phyloP scores from a whole-genome alignment of 2,329 filamentous ascomycete genomes.

The Fusarium burgessii region DNA sequence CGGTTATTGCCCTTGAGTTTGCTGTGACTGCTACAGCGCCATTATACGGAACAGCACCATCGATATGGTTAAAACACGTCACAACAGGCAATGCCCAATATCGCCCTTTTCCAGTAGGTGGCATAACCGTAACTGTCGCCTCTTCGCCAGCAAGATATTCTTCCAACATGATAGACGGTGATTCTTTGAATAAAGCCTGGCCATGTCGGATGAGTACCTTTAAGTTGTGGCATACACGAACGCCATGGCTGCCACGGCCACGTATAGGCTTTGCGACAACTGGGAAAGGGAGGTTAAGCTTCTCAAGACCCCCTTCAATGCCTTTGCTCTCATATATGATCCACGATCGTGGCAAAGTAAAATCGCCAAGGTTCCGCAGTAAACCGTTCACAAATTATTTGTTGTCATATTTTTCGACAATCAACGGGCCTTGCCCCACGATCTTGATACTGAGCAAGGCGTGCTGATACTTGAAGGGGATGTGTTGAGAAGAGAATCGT shows the following conservation, averaged over 20 bases:
- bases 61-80: constrained; percentile 32
- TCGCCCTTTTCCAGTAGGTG: constrained; percentile 51
- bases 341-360: constrained; percentile 57
- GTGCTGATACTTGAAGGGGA: constrained; percentile 58
- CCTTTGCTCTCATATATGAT: constrained; percentile 32
- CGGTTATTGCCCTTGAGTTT: constrained; percentile 58
- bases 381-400: constrained; percentile 62
- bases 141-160: constrained; percentile 62
- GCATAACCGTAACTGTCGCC: constrained; percentile 64
- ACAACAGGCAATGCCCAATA: constrained; percentile 58
- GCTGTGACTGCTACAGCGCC: constrained; percentile 38
- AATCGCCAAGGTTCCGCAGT: constrained; percentile 51
- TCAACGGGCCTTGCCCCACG: constrained; percentile 59
- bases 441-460: constrained; percentile 51
- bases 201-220: constrained; percentile 23
- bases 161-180: constrained; percentile 56
- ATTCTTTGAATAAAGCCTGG: constrained; percentile 17
- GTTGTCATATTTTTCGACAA: constrained; percentile 63
- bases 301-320: neutral
- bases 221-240: constrained; percentile 26
- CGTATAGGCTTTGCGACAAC: constrained; percentile 37
- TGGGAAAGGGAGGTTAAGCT: constrained; percentile 19
- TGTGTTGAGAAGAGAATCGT: constrained; percentile 62
- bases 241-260: constrained; percentile 38
- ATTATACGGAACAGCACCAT: constrained; percentile 38